phyloP scores from a whole-genome alignment of 73 alveolate genomes.

The Paramecium bursaria region DNA sequence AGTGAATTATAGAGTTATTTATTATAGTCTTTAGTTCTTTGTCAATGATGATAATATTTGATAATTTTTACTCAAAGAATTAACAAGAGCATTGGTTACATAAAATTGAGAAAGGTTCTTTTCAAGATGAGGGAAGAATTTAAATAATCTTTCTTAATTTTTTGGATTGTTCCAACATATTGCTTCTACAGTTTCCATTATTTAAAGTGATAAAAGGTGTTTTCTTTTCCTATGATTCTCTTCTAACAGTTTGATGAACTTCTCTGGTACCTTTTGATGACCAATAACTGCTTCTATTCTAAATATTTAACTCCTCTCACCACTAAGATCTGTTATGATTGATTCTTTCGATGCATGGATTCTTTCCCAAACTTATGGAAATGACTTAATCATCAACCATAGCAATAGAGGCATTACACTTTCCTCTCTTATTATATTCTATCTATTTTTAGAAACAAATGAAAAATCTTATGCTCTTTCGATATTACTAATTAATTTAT shows the following conservation, averaged over 20 bases:
- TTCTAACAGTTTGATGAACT: background rate
- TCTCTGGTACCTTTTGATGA: background rate
- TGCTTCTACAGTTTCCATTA: conserved; percentile 9
- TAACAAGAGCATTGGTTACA: background rate
- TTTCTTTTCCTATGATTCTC: conserved; percentile 52
- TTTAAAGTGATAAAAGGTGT: background rate
- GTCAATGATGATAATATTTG: background rate
- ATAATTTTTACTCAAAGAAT: conserved; percentile 5
- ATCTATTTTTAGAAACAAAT: conserved; percentile 41
- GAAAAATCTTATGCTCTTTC: conserved; percentile 38
- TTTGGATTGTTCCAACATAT: conserved; percentile 4
- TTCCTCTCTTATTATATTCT: conserved; percentile 47
- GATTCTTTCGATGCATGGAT: background rate
- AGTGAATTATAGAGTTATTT: too few species aligned
- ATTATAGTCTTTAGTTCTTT: too few species aligned
- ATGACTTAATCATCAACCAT: conserved; percentile 25
- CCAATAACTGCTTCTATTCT: background rate
- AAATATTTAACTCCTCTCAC: conserved; percentile 17
- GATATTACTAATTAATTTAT: conserved; percentile 32
- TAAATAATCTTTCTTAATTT: conserved; percentile 8
- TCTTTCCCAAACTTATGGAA: conserved; percentile 30
- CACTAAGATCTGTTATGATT: background rate
- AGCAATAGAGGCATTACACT: conserved; percentile 37
- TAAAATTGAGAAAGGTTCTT: background rate
- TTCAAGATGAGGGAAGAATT: conserved; percentile 33